phyloP scores from a whole-genome alignment of 1,284 basidiomycete genomes.

The Caloboletus firmus region DNA sequence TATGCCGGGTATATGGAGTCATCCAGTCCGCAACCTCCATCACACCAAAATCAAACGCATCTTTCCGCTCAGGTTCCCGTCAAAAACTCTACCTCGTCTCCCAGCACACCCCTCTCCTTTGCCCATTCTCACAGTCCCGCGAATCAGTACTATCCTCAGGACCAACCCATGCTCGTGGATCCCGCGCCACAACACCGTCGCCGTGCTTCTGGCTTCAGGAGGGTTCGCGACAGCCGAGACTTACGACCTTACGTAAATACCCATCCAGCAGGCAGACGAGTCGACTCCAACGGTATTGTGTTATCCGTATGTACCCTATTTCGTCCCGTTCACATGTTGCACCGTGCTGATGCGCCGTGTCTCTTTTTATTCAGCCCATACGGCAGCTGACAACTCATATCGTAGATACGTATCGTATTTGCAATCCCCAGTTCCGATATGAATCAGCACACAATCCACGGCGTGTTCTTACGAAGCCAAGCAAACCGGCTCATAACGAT shows the following conservation, averaged over 20 bases:
- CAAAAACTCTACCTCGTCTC: conserved; percentile 46
- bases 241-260: conserved; percentile 66
- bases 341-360: conserved; percentile 13
- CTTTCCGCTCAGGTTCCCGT: conserved; percentile 29
- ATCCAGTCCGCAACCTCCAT: conserved; percentile 56
- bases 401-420: conserved; percentile 86
- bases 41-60: conserved; percentile 42
- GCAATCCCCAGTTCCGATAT: conserved; percentile 91
- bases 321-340: conserved; percentile 3
- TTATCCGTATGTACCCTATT: conserved; percentile 54
- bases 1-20: conserved; percentile 54
- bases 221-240: conserved; percentile 69
- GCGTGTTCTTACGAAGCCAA: conserved; percentile 93
- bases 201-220: conserved; percentile 66
- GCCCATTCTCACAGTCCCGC: conserved; percentile 51
- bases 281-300: conserved; percentile 62
- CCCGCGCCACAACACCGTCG: conserved; percentile 60
- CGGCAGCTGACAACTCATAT: conserved; percentile 86
- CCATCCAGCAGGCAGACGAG: conserved; percentile 58
- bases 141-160: conserved; percentile 56
- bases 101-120: conserved; percentile 68
- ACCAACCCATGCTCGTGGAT: conserved; percentile 70
- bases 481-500: conserved; percentile 90
- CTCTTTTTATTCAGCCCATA: conserved; percentile 58
- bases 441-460: conserved; percentile 91